These are phyloP conservation scores for Fonsecaea multimorphosa DNA, from an alignment of 2,329 filamentous ascomycete species.

Conservation along the genomic window DNA sequence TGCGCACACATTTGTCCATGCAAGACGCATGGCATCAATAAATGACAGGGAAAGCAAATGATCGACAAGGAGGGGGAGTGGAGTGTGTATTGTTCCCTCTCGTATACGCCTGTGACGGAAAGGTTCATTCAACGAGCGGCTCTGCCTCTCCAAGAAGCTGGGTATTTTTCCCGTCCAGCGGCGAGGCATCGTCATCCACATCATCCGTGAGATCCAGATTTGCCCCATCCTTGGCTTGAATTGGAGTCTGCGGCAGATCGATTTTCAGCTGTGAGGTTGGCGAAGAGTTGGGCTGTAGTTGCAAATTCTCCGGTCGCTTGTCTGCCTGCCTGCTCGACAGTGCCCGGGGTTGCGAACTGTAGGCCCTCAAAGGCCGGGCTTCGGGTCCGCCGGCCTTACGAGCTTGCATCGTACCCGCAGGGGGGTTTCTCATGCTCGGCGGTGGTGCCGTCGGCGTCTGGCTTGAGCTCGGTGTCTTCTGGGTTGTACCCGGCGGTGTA, in stretches of 20 bases:
- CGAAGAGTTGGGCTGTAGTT: not conserved
- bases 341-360: constrained; percentile 32
- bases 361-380: constrained; percentile 37
- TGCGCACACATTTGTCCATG: constrained; percentile 1
- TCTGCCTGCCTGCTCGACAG: constrained; percentile 27
- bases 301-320: constrained; percentile 24
- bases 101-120: not conserved
- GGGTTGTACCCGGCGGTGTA: constrained; percentile 82
- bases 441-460: constrained; percentile 48
- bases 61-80: not conserved
- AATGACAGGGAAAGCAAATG: not conserved
- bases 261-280: constrained; percentile 40
- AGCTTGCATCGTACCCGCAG: constrained; percentile 22
- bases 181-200: constrained; percentile 37
- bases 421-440: constrained; percentile 41
- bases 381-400: constrained; percentile 33
- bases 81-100: not conserved
- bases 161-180: constrained; percentile 25
- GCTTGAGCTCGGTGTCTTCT: constrained; percentile 60
- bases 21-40: not conserved
- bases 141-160: constrained; percentile 16
- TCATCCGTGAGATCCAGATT: constrained; percentile 66
- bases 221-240: constrained; percentile 51
- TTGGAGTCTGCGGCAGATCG: constrained; percentile 29
- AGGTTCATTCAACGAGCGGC: constrained; percentile 18